Conservation (phyloP, 805 yeast genomes). For the Candida nitratophila region DNA sequence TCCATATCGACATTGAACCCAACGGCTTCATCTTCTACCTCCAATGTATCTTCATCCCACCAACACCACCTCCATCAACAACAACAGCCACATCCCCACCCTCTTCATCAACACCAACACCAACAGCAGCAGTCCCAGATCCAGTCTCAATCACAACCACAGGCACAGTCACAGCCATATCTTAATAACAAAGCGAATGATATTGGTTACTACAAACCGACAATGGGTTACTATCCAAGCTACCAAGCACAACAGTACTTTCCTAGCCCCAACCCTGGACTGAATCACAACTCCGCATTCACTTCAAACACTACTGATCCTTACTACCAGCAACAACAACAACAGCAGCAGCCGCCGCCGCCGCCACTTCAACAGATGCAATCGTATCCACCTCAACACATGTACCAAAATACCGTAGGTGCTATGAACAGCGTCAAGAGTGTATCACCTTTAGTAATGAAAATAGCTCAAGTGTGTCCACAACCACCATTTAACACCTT, state of each 20-base stretch:
- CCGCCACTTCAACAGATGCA: neutral
- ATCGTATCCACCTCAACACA: too few relatives aligned
- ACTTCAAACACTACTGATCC: neutral
- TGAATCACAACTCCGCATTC: neutral
- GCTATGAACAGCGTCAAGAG: too few relatives aligned
- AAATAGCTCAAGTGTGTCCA: constrained; percentile 19
- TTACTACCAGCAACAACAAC: neutral
- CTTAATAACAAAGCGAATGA: neutral
- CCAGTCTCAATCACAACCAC: neutral
- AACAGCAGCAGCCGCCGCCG: too few relatives aligned
- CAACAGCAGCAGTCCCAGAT: constrained; percentile 1
- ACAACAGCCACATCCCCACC: constrained; percentile 1
- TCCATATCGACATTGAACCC: neutral
- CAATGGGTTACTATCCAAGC: too few relatives aligned
- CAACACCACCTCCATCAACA: neutral
- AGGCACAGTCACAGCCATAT: neutral
- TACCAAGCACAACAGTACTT: too few relatives aligned
- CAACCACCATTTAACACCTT: constrained; percentile 22
- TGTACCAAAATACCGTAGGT: too few relatives aligned
- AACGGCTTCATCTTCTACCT: neutral
- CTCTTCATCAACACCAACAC: neutral
- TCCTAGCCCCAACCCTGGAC: too few relatives aligned
- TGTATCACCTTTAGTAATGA: constrained; percentile 15
- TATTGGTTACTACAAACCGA: too few relatives aligned
- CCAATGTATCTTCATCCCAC: too few relatives aligned